A percentile compares a stretch with the other conserved stretches of the same genome.
Evolutionary conservation across 208 protist species (phyloP).

Genomic region (Herpetomonas tarakana): DNA sequence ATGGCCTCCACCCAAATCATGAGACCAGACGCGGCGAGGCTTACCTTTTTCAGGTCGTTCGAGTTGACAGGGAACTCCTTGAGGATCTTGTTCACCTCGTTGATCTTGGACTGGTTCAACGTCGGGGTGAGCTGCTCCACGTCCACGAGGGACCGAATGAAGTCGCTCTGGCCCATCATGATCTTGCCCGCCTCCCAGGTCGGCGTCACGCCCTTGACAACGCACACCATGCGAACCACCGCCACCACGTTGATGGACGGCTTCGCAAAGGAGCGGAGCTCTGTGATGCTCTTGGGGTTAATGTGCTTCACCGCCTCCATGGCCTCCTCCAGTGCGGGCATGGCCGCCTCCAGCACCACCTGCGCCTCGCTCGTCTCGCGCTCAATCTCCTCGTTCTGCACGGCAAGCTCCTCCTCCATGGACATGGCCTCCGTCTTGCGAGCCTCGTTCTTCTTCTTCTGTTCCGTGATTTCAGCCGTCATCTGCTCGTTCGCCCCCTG

Average conservation of each 20-base stretch:
- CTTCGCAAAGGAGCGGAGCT: slow-evolving; percentile 97
- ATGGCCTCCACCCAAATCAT: slow-evolving; percentile 98
- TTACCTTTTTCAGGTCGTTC: slow-evolving; percentile 89
- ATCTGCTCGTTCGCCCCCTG: slow-evolving; percentile 92
- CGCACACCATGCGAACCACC: slow-evolving; percentile 95
- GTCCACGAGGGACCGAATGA: slow-evolving; percentile 88
- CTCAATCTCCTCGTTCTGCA: slow-evolving; percentile 90
- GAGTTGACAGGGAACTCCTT: slow-evolving; percentile 92
- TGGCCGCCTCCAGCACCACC: slow-evolving; percentile 94
- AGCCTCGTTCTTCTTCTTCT: slow-evolving; percentile 86
- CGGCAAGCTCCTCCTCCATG: slow-evolving; percentile 91
- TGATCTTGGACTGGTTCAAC: slow-evolving; percentile 93
- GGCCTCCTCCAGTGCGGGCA: slow-evolving; percentile 96
- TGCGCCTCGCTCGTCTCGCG: slow-evolving; percentile 93
- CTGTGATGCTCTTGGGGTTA: slow-evolving; percentile 94
- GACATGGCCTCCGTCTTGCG: slow-evolving; percentile 87
- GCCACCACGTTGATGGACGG: slow-evolving; percentile 92
- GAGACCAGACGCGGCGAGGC: slow-evolving; percentile 91
- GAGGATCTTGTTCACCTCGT: slow-evolving; percentile 93
- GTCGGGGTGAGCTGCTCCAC: slow-evolving; percentile 85
- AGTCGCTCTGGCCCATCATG: slow-evolving; percentile 92
- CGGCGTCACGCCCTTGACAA: slow-evolving; percentile 86
- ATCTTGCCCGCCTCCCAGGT: slow-evolving; percentile 92
- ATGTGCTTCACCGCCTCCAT: slow-evolving; percentile 96
- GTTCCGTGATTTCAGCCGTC: slow-evolving; percentile 88